phyloP scores from a whole-genome alignment of 2,329 filamentous ascomycete genomes.

The Graphium sp. region DNA sequence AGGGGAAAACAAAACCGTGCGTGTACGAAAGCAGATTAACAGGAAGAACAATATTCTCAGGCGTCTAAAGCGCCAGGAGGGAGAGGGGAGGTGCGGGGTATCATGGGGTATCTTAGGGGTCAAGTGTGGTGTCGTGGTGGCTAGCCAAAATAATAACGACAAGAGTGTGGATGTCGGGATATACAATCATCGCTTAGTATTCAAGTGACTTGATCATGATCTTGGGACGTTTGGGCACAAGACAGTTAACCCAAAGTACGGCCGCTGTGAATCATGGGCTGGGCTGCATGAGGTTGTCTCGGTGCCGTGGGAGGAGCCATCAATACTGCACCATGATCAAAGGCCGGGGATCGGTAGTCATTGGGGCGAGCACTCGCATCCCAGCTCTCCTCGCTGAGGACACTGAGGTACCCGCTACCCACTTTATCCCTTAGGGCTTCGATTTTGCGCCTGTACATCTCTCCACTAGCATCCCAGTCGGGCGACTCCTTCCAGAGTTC shows the following conservation, averaged over 20 bases:
- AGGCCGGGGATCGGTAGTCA: too few species aligned
- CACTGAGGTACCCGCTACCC: constrained; percentile 74
- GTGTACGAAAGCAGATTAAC: constrained; percentile 1
- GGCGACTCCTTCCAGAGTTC: constrained; percentile 18
- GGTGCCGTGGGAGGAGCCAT: constrained; percentile 9
- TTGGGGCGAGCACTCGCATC: constrained; percentile 17
- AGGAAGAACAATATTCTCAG: background rate
- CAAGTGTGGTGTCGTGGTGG: too few species aligned
- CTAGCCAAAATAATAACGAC: too few species aligned
- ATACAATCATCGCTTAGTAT: too few species aligned
- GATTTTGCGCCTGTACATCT: constrained; percentile 75
- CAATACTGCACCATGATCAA: too few species aligned
- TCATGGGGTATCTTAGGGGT: constrained; percentile 10
- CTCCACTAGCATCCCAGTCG: constrained; percentile 53
- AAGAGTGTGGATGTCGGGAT: too few species aligned
- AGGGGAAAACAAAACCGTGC: constrained; percentile 1
- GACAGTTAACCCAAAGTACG: constrained; percentile 27
- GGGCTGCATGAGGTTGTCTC: too few species aligned
- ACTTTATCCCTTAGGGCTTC: constrained; percentile 74
- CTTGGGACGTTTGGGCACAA: too few species aligned
- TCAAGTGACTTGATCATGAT: too few species aligned
- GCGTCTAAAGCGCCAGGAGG: background rate
- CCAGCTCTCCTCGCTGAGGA: constrained; percentile 64
- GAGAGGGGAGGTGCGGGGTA: constrained; percentile 7
- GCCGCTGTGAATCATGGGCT: constrained; percentile 35